Evolutionary conservation across 441 rosid genomes (phyloP), one percentile per base, ranked within the genome.

Genomic region (Populus trichocarpa): DNA sequence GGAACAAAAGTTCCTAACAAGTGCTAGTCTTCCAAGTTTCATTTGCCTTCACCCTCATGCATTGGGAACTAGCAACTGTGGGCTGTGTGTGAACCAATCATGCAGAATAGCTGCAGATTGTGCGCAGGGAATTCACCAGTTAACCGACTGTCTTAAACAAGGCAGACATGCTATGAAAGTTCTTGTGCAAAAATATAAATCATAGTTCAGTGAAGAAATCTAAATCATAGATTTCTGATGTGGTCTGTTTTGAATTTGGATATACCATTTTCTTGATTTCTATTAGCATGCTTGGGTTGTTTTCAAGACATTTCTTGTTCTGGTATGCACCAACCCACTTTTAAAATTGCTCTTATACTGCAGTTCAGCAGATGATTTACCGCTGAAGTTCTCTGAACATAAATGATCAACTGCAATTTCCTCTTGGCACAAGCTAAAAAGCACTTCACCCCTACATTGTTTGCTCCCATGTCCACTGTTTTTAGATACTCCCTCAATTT

Each of bases 11-110:
- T 3, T 61, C 23, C 64, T 46, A 70, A 42, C 35, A 5, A 11
- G 33, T 23, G 66, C 30, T 4, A 30, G 67, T 57, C 75, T 72
- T 72, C 68, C 33, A 35, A 33, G 76, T 35, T n/a, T 50, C 76
- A 61, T 36, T 42, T 30, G 71, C 11, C 63, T 68, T 69, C 72
- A n/a, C 14, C 25, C 18, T 22, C 63, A 57, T 57, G 63, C 63
- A 57, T 57, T 57, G 23, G 63, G 22, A 20, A 57, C 63, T 18
- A 57, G 63, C 2, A 53, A 57, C 22, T 57, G 63, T 7, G 63
- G 9, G 63, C 3, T 33, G n/a, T 6, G 7, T 53, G 61, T 6
- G 8, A 53, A 53, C 61, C 61, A 53, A 53, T 53, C 61, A 53
- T 53, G 61, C n/a, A 53, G 61, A 53, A 53, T 53, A 53, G 8